Percentiles rank a stretch among this genome's conserved stretches.
Evolutionary conservation across 305 asterid genomes (phyloP).

Genomic region (Lippia alba): DNA sequence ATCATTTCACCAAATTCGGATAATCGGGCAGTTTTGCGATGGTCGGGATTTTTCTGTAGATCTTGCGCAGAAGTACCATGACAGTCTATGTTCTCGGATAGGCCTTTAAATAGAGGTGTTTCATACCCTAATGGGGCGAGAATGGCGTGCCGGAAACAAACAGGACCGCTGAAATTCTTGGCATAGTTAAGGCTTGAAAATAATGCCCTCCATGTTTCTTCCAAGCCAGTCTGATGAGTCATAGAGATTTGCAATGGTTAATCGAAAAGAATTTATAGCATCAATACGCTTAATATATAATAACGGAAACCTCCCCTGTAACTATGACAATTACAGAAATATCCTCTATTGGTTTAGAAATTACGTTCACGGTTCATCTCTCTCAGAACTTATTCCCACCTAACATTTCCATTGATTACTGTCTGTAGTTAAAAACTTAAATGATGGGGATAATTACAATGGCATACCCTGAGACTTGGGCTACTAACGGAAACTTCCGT

Average conservation of each 20-base stretch:
- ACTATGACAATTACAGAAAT: no score
- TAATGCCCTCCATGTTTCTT: conserved; percentile 91
- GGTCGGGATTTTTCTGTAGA: conserved; percentile 67
- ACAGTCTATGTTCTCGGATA: conserved; percentile 64
- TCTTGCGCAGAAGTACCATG: conserved; percentile 70
- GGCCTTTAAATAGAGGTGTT: conserved; percentile 90
- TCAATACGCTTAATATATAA: no score
- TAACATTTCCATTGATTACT: no score
- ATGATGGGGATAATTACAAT: no score
- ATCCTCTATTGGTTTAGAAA: no score
- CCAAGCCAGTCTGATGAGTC: conserved; percentile 73
- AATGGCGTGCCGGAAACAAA: conserved; percentile 89
- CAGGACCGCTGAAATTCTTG: conserved; percentile 67
- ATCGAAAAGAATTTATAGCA: neutral
- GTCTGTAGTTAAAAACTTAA: no score
- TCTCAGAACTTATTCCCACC: no score
- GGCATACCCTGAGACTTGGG: no score
- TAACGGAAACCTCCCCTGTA: no score
- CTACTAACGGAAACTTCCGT: no score
- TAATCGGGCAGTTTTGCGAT: conserved; percentile 76
- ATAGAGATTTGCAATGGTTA: conserved; percentile 18
- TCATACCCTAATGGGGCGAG: conserved; percentile 93
- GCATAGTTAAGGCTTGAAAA: conserved; percentile 88
- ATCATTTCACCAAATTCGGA: conserved; percentile 99
- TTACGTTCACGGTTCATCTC: no score